These are phyloP conservation scores for Salvia rosmarinus DNA, from an alignment of 257 asterid species.

Conservation along the genomic window DNA sequence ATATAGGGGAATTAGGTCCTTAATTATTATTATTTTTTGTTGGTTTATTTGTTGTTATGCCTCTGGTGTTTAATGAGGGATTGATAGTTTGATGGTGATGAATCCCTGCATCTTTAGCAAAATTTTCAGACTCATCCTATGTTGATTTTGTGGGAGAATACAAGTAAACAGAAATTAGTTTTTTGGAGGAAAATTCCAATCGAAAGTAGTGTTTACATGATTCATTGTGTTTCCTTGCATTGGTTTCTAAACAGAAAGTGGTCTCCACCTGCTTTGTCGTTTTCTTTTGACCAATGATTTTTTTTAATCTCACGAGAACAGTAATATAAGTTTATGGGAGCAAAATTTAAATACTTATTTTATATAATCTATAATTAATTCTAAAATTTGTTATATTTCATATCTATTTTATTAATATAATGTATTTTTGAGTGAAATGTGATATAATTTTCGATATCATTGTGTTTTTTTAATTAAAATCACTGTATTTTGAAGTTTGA, in stretches of 20 bases:
- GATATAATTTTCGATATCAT: too few species aligned
- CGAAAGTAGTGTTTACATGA: neutral
- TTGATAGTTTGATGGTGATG: conserved; percentile 29
- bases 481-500: too few species aligned
- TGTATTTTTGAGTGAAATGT: too few species aligned
- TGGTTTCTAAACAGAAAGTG: conserved; percentile 15
- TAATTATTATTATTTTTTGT: neutral
- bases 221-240: conserved; percentile 1
- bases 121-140: conserved; percentile 43
- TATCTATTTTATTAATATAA: too few species aligned
- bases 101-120: conserved; percentile 38
- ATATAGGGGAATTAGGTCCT: conserved; percentile 27
- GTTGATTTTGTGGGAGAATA: conserved; percentile 43
- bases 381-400: too few species aligned
- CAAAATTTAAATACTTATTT: too few species aligned
- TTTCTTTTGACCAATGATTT: neutral
- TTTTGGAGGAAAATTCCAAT: neutral
- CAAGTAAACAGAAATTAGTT: neutral
- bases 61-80: conserved; percentile 38
- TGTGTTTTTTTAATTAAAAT: too few species aligned
- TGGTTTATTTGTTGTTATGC: neutral
- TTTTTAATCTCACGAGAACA: neutral
- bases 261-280: conserved; percentile 5
- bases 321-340: too few species aligned
- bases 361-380: too few species aligned